Evolutionary conservation across 2,329 filamentous ascomycete species (phyloP), one percentile per base, ranked within the genome.

Genomic region (Trichoderma sp.): DNA sequence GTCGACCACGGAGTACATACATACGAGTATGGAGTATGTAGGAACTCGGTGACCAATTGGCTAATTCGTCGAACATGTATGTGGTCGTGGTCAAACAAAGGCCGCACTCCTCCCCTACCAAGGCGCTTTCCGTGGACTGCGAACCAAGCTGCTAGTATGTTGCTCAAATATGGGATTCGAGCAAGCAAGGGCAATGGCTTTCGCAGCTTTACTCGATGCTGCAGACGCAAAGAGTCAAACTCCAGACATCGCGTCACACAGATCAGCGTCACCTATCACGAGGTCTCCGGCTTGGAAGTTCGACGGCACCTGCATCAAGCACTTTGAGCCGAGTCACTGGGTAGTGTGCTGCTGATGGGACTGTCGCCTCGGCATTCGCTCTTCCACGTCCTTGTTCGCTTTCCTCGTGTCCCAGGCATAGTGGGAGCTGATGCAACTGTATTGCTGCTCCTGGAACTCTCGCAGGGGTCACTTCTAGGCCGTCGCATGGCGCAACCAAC

Each of bases 51-150:
- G 24, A 28, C 51, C 39, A 44, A 52, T 44, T 61, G 17, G 45
- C 30, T n/a, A 15, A 17, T n/a, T 62, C 24, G 48, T 34, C 44
- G 28, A 34, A 50, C 2, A 62, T 24, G 21, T 24, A 24, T 24
- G n/a, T 52, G 48, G 17, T 21, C 7, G n/a, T 21, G 26, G 21
- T n/a, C 17, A 26, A 54, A 52, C 15, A 52, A 19, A 44, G 34
- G 34, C 24, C 44, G 14, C 44, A 48, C 57, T 60, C n/a, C 52
- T 44, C 34, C 57, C 57, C 30, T 30, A 50, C 30, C 57, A 9
- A 50, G 14, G 28, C 19, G 14, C 28, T 41, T n/a, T n/a, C 19
- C n/a, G 12, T 9, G 48, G 14, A 17, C 24, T 51, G 19, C 54
- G 2, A 28, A 19, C 15, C n/a, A 57, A 15, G 17, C 17, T 17